Conservation (phyloP, 2,329 filamentous ascomycete genomes). For the Piedraia hortae region DNA sequence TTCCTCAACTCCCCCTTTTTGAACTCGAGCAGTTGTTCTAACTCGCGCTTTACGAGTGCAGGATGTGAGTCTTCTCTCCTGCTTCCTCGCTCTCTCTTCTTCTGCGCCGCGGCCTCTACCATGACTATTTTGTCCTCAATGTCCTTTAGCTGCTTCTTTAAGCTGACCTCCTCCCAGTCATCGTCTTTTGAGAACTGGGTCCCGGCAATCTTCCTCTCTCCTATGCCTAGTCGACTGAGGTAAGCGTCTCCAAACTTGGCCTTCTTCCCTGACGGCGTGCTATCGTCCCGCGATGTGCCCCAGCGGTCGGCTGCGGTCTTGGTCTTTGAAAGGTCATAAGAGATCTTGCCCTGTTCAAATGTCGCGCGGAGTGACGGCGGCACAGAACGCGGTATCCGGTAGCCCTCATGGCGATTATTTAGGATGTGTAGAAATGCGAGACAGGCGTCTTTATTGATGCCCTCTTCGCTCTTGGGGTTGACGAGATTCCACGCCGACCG, state of each 20-base stretch:
- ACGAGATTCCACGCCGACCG: conserved; percentile 91
- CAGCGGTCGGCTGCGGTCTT: conserved; percentile 38
- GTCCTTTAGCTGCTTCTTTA: conserved; percentile 78
- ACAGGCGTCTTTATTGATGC: conserved; percentile 82
- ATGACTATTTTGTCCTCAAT: conserved; percentile 67
- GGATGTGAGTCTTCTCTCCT: conserved; percentile 44
- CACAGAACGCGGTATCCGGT: conserved; percentile 71
- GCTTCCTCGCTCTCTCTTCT: conserved; percentile 15
- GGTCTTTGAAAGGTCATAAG: conserved; percentile 65
- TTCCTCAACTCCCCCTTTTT: conserved; percentile 60
- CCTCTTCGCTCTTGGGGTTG: conserved; percentile 58
- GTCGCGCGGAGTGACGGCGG: conserved; percentile 71
- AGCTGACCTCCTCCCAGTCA: conserved; percentile 89
- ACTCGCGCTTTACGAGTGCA: conserved; percentile 73
- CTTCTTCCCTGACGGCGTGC: conserved; percentile 65
- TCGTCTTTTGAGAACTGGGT: conserved; percentile 80
- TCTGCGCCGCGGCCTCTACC: conserved; percentile 41
- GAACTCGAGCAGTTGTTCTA: conserved; percentile 84
- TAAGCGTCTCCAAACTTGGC: conserved; percentile 96
- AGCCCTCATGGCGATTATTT: conserved; percentile 85
- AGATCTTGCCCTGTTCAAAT: conserved; percentile 89
- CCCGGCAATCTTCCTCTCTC: conserved; percentile 47
- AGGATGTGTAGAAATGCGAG: conserved; percentile 92
- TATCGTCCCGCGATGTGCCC: conserved; percentile 52
- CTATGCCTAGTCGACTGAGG: conserved; percentile 58